phyloP scores from a whole-genome alignment of 2,329 filamentous ascomycete genomes.

The Microdochium bolleyi region DNA sequence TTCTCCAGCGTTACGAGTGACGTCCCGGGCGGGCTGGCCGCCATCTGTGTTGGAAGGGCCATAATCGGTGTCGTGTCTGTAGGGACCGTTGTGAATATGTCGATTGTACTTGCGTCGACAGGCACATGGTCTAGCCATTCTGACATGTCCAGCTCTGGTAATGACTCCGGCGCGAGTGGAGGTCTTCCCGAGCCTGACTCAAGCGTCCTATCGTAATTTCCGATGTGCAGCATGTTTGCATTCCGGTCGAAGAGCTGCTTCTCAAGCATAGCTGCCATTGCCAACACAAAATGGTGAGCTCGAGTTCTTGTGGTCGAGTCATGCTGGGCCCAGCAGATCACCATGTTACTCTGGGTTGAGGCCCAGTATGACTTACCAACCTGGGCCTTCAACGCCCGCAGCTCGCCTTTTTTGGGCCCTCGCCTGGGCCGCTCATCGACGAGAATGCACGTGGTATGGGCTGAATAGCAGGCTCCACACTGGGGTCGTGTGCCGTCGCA shows the following conservation, averaged over 20 bases:
- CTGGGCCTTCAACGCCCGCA: background rate
- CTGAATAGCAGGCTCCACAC: background rate
- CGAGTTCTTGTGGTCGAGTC: no score
- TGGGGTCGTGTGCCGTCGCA: background rate
- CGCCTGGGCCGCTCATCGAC: background rate
- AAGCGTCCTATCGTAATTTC: background rate
- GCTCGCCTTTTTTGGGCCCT: background rate
- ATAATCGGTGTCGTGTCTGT: background rate
- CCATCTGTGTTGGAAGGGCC: background rate
- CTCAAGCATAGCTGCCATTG: background rate
- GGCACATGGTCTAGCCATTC: background rate
- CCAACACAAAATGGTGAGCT: background rate
- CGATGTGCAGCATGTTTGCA: background rate
- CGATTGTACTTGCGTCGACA: background rate
- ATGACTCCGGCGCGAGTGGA: background rate
- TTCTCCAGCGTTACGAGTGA: background rate
- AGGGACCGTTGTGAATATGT: background rate
- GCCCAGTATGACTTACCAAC: background rate
- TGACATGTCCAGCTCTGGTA: background rate
- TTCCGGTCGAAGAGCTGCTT: background rate
- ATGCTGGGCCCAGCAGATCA: no score
- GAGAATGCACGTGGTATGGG: background rate
- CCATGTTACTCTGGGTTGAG: no score
- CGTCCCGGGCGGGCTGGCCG: background rate
- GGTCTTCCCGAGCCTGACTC: background rate